Evolutionary conservation across 352 stramenopile species (phyloP).

Genomic region (Pythium biforme): DNA sequence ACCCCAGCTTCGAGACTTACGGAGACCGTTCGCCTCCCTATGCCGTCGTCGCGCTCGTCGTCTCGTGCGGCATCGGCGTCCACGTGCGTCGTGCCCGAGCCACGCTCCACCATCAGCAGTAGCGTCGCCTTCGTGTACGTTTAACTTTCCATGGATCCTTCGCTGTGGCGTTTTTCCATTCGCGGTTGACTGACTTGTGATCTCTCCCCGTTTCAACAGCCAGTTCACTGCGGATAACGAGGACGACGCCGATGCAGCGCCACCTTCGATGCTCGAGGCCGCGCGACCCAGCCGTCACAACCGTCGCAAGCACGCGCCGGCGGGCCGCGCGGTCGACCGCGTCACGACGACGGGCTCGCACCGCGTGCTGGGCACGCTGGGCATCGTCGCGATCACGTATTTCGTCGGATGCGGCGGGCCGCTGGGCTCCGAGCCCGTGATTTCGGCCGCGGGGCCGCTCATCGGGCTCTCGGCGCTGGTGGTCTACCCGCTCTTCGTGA

Average conservation of each 20-base stretch:
- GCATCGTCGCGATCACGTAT: constrained; percentile 34
- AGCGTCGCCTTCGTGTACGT: constrained; percentile 17
- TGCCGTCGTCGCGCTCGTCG: constrained; percentile 1
- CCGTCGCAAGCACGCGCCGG: background rate
- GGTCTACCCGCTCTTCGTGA: constrained; percentile 86
- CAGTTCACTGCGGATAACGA: background rate
- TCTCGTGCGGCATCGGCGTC: background rate
- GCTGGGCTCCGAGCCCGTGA: constrained; percentile 28
- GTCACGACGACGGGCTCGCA: constrained; percentile 9
- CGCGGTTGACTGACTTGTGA: background rate
- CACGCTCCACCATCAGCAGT: background rate
- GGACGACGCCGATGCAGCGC: background rate
- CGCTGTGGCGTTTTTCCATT: background rate
- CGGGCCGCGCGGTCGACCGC: constrained; percentile 4
- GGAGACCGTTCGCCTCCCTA: background rate
- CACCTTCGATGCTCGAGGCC: constrained; percentile 12
- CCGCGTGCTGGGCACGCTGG: constrained; percentile 27
- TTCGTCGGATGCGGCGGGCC: background rate
- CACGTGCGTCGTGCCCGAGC: background rate
- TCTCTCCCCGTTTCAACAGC: background rate
- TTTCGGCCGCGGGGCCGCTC: constrained; percentile 35
- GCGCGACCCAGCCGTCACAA: background rate
- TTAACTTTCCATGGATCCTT: background rate
- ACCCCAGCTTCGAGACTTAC: background rate
- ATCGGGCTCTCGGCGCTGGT: constrained; percentile 74